Conservation (phyloP, 2,329 filamentous ascomycete genomes). For the Cytospora chrysosperma region DNA sequence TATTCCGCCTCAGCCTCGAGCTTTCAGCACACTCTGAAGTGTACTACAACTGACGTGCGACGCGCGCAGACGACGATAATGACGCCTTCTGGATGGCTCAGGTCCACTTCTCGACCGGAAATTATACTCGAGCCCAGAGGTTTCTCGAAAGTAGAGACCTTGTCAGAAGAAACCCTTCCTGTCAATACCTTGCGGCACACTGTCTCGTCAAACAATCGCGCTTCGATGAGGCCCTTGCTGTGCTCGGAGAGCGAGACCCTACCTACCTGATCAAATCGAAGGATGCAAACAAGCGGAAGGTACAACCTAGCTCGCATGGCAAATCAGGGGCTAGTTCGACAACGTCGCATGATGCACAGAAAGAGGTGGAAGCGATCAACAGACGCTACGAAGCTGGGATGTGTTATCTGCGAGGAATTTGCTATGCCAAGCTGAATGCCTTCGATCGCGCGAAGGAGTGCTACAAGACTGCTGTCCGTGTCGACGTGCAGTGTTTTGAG, state of each 20-base stretch:
- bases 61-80: constrained; percentile 72
- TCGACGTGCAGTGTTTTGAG: constrained; percentile 97
- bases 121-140: constrained; percentile 87
- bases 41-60: constrained; percentile 21
- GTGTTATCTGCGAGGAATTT: constrained; percentile 92
- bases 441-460: constrained; percentile 97
- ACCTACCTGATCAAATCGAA: constrained; percentile 72
- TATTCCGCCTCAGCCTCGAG: constrained; percentile 14
- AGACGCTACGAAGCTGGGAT: constrained; percentile 92
- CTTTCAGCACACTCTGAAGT: not conserved
- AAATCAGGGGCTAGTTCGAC: constrained; percentile 20
- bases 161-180: constrained; percentile 76
- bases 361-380: constrained; percentile 67
- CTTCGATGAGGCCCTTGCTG: constrained; percentile 80
- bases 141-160: constrained; percentile 84
- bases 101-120: constrained; percentile 92
- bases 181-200: constrained; percentile 88
- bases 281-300: constrained; percentile 63
- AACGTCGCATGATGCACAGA: constrained; percentile 29
- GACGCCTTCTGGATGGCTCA: constrained; percentile 99
- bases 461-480: constrained; percentile 95
- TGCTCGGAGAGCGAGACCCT: constrained; percentile 93
- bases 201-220: constrained; percentile 91
- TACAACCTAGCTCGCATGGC: constrained; percentile 51
- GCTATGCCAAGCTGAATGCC: constrained; percentile 94